Percentiles rank a stretch among this genome's conserved stretches.
Conservation (phyloP, 2,329 filamentous ascomycete species). For the Sclerotinia sclerotiorum region DNA sequence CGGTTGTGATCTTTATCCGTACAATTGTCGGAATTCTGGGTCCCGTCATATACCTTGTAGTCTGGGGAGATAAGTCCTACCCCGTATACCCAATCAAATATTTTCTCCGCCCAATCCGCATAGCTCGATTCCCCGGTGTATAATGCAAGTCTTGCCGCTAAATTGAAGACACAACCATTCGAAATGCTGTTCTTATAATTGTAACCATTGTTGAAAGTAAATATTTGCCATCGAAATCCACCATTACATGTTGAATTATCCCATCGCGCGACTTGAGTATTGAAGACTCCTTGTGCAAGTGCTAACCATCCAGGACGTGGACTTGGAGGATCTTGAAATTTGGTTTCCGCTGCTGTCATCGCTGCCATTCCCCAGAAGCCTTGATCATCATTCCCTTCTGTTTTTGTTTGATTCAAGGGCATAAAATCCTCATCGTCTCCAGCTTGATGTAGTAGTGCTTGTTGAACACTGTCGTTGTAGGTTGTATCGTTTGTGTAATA, state of each 20-base stretch:
- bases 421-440: constrained; percentile 72
- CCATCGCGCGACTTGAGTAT: constrained; percentile 73
- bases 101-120: constrained; percentile 67
- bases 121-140: constrained; percentile 80
- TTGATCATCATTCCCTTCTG: constrained; percentile 59
- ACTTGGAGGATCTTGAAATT: constrained; percentile 55
- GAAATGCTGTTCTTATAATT: constrained; percentile 70
- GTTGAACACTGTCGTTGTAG: constrained; percentile 55
- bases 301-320: constrained; percentile 64
- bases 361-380: constrained; percentile 69
- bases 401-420: constrained; percentile 64
- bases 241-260: constrained; percentile 63
- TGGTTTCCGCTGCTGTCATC: constrained; percentile 67
- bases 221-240: constrained; percentile 81
- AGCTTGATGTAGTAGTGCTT: constrained; percentile 71
- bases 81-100: constrained; percentile 66
- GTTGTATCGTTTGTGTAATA: constrained; percentile 70
- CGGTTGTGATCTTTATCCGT: constrained; percentile 57
- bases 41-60: constrained; percentile 58
- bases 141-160: constrained; percentile 65
- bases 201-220: constrained; percentile 76
- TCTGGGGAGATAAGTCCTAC: constrained; percentile 58
- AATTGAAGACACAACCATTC: constrained; percentile 59
- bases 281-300: constrained; percentile 76
- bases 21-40: constrained; percentile 54